A percentile compares a stretch with the other conserved stretches of the same genome.
Conservation (phyloP, 768 basidiomycete genomes). For the Tricholomella constricta region DNA sequence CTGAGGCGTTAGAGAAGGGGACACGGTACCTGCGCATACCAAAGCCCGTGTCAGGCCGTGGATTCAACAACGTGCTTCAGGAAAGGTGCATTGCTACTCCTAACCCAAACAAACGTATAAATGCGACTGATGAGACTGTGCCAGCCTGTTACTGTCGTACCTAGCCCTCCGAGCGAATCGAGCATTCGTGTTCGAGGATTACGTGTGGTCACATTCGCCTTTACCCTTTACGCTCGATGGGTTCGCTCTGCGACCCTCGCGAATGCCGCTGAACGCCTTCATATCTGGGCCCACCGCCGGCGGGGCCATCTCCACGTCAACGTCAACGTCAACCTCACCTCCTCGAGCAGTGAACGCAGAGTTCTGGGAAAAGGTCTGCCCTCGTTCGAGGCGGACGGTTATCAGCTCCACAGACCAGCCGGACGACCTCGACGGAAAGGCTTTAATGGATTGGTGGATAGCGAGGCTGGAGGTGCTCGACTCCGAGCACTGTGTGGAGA, state of each 20-base stretch:
- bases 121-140: no score
- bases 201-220: conserved; percentile 56
- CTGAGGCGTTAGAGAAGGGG: background rate
- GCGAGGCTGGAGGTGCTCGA: conserved; percentile 32
- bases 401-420: conserved; percentile 37
- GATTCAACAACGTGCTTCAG: conserved; percentile 61
- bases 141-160: conserved; percentile 52
- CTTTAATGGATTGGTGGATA: conserved; percentile 52
- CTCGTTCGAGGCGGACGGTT: conserved; percentile 29
- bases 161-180: conserved; percentile 51
- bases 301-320: conserved; percentile 36
- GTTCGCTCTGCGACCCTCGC: conserved; percentile 48
- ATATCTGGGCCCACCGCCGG: conserved; percentile 57
- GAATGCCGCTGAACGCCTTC: conserved; percentile 58
- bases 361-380: conserved; percentile 51
- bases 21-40: conserved; percentile 49
- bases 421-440: conserved; percentile 37
- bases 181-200: conserved; percentile 63
- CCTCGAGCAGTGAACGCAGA: conserved; percentile 45
- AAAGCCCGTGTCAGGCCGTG: conserved; percentile 56
- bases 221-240: conserved; percentile 56
- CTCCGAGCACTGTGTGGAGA: conserved; percentile 43
- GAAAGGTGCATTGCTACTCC: conserved; percentile 41
- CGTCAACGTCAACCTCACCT: no score
- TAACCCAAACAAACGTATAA: background rate